These are phyloP conservation scores for Begonia peltatifolia DNA, from an alignment of 306 rosid genomes.

Conservation along the genomic window DNA sequence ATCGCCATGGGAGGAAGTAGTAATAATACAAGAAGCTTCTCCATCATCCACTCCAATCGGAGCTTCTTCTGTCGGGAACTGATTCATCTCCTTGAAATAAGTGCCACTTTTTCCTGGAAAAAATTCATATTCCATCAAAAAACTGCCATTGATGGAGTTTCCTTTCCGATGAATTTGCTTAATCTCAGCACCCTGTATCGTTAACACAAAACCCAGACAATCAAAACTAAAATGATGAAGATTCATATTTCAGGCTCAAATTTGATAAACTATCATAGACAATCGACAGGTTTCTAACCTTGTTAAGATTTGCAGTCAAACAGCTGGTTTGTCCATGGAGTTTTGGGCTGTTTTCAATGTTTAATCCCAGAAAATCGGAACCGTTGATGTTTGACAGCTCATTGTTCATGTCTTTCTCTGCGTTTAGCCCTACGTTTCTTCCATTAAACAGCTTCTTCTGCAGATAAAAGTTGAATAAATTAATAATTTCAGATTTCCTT, in stretches of 20 bases:
- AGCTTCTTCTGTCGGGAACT: constrained; percentile 12
- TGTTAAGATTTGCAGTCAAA: background rate
- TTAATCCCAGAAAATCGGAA: constrained; percentile 23
- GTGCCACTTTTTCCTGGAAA: constrained; percentile 42
- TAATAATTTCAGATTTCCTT: background rate
- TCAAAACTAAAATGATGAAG: background rate
- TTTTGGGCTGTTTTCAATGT: constrained; percentile 12
- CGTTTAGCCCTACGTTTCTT: constrained; percentile 9
- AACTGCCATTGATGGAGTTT: constrained; percentile 14
- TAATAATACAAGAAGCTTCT: constrained; percentile 31
- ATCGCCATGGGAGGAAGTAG: constrained; percentile 11
- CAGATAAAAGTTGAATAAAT: background rate
- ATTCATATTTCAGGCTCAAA: background rate
- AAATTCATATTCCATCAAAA: constrained; percentile 74
- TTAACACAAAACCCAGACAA: no score
- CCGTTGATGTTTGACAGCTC: constrained; percentile 15
- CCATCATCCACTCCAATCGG: constrained; percentile 19
- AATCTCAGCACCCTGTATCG: constrained; percentile 40
- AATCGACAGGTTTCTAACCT: background rate
- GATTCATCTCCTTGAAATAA: constrained; percentile 28
- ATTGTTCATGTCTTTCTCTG: constrained; percentile 11
- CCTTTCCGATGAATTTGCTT: constrained; percentile 65
- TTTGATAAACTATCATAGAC: no score
- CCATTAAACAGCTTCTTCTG: constrained; percentile 42
- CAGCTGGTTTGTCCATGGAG: background rate